These are phyloP conservation scores for Pseudoneurospora amorphoporcata DNA, from an alignment of 495 filamentous ascomycete species.

Conservation along the genomic window DNA sequence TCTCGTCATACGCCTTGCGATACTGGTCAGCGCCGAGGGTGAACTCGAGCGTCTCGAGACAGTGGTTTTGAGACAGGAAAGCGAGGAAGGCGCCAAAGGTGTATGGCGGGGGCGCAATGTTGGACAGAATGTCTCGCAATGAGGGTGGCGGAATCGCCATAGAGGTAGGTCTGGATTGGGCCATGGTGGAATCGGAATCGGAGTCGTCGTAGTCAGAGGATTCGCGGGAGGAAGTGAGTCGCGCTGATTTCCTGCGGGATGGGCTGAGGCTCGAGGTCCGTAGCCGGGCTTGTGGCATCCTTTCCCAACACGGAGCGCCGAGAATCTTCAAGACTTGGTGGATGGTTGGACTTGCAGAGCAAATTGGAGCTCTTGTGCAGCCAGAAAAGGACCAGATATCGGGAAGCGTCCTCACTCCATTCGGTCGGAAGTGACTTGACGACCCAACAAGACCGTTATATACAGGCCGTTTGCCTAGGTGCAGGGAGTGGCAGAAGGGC, in stretches of 20 bases:
- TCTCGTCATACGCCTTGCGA: constrained; percentile 55
- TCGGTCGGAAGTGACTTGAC: constrained; percentile 4
- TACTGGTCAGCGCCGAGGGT: constrained; percentile 94
- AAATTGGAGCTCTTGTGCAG: constrained; percentile 7
- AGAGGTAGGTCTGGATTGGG: constrained; percentile 35
- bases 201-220: constrained; percentile 31
- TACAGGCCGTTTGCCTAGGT: constrained; percentile 11
- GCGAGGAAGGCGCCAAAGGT: constrained; percentile 93
- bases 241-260: constrained; percentile 27
- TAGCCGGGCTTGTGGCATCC: constrained; percentile 35
- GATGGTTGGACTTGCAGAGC: background rate
- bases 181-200: constrained; percentile 36
- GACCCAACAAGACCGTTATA: background rate
- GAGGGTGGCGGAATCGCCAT: constrained; percentile 59
- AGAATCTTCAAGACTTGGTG: background rate
- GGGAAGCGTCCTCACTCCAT: constrained; percentile 13
- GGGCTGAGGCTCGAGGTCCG: constrained; percentile 29
- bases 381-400: constrained; percentile 4
- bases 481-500: constrained; percentile 14
- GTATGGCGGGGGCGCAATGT: constrained; percentile 80
- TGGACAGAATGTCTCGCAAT: constrained; percentile 76
- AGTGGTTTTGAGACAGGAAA: constrained; percentile 95
- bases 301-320: constrained; percentile 18
- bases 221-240: constrained; percentile 23
- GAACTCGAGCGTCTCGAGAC: constrained; percentile 93